Conservation (phyloP, 2,329 filamentous ascomycete genomes). For the Fusarium abutilonis region DNA sequence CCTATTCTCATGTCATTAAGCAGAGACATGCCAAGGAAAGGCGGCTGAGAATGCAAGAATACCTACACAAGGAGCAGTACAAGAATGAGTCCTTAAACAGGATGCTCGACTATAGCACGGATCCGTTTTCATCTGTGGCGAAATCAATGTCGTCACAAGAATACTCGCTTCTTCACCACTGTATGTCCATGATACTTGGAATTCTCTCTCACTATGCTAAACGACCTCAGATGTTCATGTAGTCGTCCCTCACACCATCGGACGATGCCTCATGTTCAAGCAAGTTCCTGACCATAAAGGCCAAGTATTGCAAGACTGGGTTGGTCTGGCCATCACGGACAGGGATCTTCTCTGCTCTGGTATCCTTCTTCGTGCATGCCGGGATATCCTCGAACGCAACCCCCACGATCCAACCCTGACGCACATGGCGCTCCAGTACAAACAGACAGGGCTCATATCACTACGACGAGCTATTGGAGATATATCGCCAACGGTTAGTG, state of each 20-base stretch:
- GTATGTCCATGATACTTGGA: neutral
- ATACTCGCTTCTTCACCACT: constrained; percentile 12
- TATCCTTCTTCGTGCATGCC: constrained; percentile 12
- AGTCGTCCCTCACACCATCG: constrained; percentile 1
- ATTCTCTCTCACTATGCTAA: neutral
- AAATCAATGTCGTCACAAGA: constrained; percentile 3
- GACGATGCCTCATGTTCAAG: neutral
- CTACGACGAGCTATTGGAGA: constrained; percentile 1
- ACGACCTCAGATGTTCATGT: neutral
- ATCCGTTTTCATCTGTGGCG: constrained; percentile 1
- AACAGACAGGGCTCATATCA: constrained; percentile 5
- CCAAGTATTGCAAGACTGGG: constrained; percentile 15
- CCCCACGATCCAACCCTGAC: neutral
- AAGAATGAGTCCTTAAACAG: neutral
- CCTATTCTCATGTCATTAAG: constrained; percentile 7
- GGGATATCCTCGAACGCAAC: neutral
- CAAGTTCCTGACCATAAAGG: neutral
- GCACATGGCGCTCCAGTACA: constrained; percentile 10
- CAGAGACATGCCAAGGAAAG: constrained; percentile 21
- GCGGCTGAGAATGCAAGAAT: constrained; percentile 2
- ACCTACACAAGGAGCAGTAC: neutral
- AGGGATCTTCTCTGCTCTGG: constrained; percentile 11
- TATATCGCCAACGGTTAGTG: neutral
- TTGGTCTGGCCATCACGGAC: constrained; percentile 15
- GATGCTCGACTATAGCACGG: neutral